Evolutionary conservation across 1,139 yeast species (phyloP), one percentile per base, ranked within the genome.

Genomic region (Blastobotrys buckinghamii): DNA sequence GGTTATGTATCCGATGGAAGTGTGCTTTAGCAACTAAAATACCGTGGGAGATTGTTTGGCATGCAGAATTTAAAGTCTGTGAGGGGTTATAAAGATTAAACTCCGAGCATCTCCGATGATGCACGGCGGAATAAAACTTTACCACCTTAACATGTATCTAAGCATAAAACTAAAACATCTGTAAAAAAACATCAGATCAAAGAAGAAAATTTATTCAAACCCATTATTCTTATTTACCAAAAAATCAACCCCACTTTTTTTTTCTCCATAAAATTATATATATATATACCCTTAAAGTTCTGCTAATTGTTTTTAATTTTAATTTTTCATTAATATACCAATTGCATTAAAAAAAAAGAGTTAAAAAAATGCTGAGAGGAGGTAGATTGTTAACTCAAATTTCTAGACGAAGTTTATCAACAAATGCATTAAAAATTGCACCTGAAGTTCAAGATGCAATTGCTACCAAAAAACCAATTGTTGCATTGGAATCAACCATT

Each of bases 401-500:
- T 35, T 15, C 6, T 15, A 20, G 36, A 27, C 35, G 47, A 30
- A 20, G 13, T 3, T 34, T 45, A 27, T 37, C 42, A 19, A 12
- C 24, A 24, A 37, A 32, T 32, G 8, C 22, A 33, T 39, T 45
- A 2, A 13, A 39, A 9, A 56, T 81, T 12, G 73, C 84, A 0
- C 76, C 78, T 15, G 94, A 84, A 56, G 74, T 87, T 10, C 59
- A 64, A 54, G 80, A 81, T 53, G 94, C 95, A 0, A 58, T 85
- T 32, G 60, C 59, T 15, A 75, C 74, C 6, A 72, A 73, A 26
- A 66, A 55, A 37, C 95, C 96, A 0, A 76, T 87, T 8, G 92
- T 87, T 0, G 82, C 96, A 0, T 67, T 87, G 6, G 97, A 89
- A 61, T 81, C 89, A 17, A 88, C 97, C 9, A 89, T 88, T 59